Evolutionary conservation across 176 grass and related monocot species (phyloP).

Genomic region (Oryza meridionalis): DNA sequence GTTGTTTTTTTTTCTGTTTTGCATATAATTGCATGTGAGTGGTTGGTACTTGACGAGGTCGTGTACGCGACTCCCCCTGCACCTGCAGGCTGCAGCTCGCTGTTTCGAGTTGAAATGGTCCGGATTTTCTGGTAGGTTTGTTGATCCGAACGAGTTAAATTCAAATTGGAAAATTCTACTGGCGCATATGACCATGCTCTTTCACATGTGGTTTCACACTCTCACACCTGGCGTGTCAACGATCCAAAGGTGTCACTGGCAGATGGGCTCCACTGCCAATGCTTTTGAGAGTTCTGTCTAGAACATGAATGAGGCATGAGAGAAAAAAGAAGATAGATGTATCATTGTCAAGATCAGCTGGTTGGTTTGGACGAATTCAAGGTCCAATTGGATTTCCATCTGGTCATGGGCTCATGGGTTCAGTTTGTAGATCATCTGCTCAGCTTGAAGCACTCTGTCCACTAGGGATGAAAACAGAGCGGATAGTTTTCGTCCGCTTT

Average conservation of each 20-base stretch:
- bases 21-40: background rate
- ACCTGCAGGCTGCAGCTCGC: background rate
- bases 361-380: background rate
- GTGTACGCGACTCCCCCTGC: background rate
- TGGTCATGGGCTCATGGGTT: background rate
- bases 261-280: background rate
- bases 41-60: conserved; percentile 23
- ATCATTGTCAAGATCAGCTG: background rate
- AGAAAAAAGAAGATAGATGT: background rate
- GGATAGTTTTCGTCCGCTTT: too few species aligned
- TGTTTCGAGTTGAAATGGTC: conserved; percentile 23
- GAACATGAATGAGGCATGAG: background rate
- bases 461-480: too few species aligned
- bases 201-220: background rate
- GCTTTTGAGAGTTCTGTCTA: too few species aligned
- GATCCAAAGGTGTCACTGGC: background rate
- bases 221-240: background rate
- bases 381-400: background rate
- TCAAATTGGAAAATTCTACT: background rate
- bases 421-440: background rate
- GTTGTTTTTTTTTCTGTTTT: too few species aligned
- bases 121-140: background rate
- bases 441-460: background rate
- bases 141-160: background rate
- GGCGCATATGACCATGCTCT: background rate